Evolutionary conservation across 2,329 filamentous ascomycete species (phyloP).

Genomic region (Colletotrichum coccodes): DNA sequence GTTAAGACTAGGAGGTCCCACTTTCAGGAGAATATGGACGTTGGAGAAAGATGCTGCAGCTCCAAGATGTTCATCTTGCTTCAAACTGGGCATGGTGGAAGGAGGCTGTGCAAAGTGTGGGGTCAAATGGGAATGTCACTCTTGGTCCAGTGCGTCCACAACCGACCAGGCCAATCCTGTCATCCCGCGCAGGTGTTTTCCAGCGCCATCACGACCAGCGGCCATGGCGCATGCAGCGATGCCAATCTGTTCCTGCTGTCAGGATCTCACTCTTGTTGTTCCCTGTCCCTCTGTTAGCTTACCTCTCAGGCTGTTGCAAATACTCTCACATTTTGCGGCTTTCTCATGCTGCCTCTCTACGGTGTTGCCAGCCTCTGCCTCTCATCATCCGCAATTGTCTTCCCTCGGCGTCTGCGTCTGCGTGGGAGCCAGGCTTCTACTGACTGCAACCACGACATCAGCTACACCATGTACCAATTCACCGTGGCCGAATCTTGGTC

Average conservation of each 20-base stretch:
- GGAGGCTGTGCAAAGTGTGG: conserved; percentile 35
- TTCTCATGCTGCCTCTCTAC: background rate
- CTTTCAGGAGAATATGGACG: conserved; percentile 32
- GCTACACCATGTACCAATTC: background rate
- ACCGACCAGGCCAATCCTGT: conserved; percentile 26
- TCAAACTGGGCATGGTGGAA: conserved; percentile 32
- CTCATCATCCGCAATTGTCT: background rate
- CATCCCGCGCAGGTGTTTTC: conserved; percentile 24
- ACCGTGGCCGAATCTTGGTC: conserved; percentile 2
- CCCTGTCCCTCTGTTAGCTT: background rate
- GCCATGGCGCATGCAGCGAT: conserved; percentile 23
- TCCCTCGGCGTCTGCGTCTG: background rate
- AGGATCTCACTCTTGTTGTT: background rate
- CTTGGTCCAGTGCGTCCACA: conserved; percentile 22
- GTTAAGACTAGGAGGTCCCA: conserved; percentile 3
- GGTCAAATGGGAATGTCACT: conserved; percentile 32
- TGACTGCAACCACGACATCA: background rate
- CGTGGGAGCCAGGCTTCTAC: background rate
- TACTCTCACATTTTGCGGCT: background rate
- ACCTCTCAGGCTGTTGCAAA: background rate
- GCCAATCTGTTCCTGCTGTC: conserved; percentile 14
- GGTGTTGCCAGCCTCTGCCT: background rate
- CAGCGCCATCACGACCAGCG: background rate
- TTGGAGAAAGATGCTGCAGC: conserved; percentile 30
- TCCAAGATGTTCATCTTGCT: conserved; percentile 33